Base-by-base conservation (phyloP, 148 eudicot genomes). In the Silene latifolia region DNA sequence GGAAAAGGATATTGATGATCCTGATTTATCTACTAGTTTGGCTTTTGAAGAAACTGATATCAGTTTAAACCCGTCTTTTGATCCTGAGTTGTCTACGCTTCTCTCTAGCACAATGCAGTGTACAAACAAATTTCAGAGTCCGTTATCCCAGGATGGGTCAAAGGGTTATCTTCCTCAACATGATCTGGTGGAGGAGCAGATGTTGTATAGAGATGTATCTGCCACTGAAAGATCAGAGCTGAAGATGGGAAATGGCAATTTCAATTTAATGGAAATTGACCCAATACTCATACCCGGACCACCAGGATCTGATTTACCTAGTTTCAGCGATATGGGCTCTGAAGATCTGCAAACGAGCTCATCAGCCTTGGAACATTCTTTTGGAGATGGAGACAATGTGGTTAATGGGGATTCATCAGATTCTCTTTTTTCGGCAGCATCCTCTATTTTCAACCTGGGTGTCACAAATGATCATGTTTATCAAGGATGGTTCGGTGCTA, bases 271-370 rank as follows among this genome's bases (percentile, higher is more conserved):
- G n/a, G 85, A 79, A 62, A 81, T 87, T 18, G 93, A 89, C 69
- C 83, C 90, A n/a, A 87, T 89, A 69, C 88, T 87, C 57, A 89
- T 89, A 73, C 93, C 93, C 0, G 93, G 93, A 32, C 93, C 93
- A 63, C 93, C 93, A 15, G 93, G 93, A 66, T 89, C 86, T 51
- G 87, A 87, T 81, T 76, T 89, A 76, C 93, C 93, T 57, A 84
- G 93, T 76, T 87, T 87, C 47, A 83, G 92, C 23, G 89, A 76
- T 61, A 83, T 87, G 87, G 83, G 80, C 58, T 85, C 90, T 69
- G 90, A 84, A 76, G 88, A 78, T 77, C 80, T 84, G 44, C 88
- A 82, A 46, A 87, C 86, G 19, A 87, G 70, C 76, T 87, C 91
- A 54, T 86, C 92, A 21, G 75, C 84, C 72, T 69, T 78, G 20